These are phyloP conservation scores for Graphilbum sp. DNA, from an alignment of 2,329 filamentous ascomycete genomes.

Conservation along the genomic window DNA sequence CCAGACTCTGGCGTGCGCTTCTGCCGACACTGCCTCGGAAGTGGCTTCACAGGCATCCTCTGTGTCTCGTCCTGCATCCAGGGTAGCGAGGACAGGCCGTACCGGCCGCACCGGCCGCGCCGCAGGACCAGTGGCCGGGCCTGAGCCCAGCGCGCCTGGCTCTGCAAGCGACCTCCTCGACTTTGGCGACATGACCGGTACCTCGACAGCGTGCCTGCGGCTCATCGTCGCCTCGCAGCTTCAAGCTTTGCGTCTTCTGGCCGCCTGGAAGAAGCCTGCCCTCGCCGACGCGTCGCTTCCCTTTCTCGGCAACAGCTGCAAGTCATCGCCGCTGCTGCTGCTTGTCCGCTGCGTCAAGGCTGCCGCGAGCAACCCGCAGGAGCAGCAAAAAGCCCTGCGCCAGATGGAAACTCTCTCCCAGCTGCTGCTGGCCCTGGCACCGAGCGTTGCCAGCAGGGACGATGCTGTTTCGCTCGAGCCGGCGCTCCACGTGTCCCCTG, in stretches of 20 bases:
- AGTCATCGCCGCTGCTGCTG: constrained; percentile 41
- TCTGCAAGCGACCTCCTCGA: constrained; percentile 39
- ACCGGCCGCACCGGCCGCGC: too few relatives aligned
- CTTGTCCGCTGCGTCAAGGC: constrained; percentile 27
- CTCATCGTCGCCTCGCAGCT: constrained; percentile 49
- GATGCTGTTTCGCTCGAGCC: constrained; percentile 39
- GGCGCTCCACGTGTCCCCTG: constrained; percentile 38
- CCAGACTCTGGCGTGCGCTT: constrained; percentile 18
- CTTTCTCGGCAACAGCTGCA: constrained; percentile 33
- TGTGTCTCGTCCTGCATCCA: too few relatives aligned
- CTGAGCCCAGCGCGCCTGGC: neutral
- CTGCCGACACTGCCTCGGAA: constrained; percentile 4
- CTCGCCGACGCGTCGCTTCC: constrained; percentile 41
- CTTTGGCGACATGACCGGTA: constrained; percentile 29
- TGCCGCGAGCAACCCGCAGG: constrained; percentile 18
- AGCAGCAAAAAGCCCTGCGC: constrained; percentile 40
- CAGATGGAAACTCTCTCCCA: constrained; percentile 54
- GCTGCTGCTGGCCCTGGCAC: constrained; percentile 46
- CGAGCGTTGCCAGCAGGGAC: constrained; percentile 47
- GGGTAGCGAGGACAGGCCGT: too few relatives aligned
- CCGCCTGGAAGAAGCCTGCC: constrained; percentile 39
- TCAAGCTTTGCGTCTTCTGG: constrained; percentile 47
- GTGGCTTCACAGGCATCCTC: too few relatives aligned
- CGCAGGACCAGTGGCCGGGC: too few relatives aligned
- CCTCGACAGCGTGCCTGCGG: constrained; percentile 27